Evolutionary conservation across 306 rosid genomes (phyloP).

Genomic region (Citrullus amarus): DNA sequence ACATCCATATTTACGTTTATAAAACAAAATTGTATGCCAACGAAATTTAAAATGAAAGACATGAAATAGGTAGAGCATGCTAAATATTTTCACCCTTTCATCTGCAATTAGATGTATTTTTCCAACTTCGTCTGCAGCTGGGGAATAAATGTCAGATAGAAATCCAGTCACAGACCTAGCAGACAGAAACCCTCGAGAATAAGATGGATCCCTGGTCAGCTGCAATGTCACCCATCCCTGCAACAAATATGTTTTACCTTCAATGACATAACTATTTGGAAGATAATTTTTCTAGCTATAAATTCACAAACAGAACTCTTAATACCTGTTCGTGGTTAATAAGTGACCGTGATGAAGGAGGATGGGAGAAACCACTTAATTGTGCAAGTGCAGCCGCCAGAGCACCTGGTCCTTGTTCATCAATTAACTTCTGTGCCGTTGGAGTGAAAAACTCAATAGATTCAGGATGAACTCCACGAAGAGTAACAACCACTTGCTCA

Average conservation of each 20-base stretch:
- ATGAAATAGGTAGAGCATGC: conserved; percentile 5
- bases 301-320: not conserved
- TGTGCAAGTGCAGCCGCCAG: conserved; percentile 98
- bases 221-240: conserved; percentile 96
- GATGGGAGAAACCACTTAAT: conserved; percentile 81
- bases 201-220: conserved; percentile 55
- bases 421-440: conserved; percentile 71
- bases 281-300: not conserved
- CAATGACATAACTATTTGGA: conserved; percentile 10
- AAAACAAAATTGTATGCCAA: conserved; percentile 11
- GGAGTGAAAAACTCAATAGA: conserved; percentile 73
- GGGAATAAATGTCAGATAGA: conserved; percentile 76
- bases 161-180: conserved; percentile 93
- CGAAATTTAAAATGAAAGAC: not conserved
- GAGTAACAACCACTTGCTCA: conserved; percentile 73
- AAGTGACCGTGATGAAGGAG: conserved; percentile 89
- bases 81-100: conserved; percentile 55
- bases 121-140: conserved; percentile 94
- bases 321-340: conserved; percentile 79
- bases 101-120: conserved; percentile 84
- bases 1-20: conserved; percentile 3
- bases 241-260: conserved; percentile 18
- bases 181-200: conserved; percentile 61
- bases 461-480: conserved; percentile 76
- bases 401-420: conserved; percentile 73